phyloP scores from a whole-genome alignment of 495 filamentous ascomycete species.

The Glarea lozoyensis region DNA sequence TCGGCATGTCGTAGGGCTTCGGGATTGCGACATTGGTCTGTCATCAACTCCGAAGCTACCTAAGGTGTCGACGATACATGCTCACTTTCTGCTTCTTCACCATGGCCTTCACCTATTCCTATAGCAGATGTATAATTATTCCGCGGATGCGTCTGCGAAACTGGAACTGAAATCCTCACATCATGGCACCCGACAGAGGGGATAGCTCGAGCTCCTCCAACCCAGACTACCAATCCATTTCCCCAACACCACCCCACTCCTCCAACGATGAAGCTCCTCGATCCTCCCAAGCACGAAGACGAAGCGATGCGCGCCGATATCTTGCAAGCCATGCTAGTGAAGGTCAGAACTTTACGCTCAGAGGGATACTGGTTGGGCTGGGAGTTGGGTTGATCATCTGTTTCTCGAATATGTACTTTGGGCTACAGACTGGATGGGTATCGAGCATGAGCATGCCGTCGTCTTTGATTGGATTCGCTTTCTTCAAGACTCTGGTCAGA shows the following conservation, averaged over 20 bases:
- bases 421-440: constrained; percentile 91
- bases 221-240: constrained; percentile 13
- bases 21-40: no score
- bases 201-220: background rate
- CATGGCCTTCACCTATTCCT: background rate
- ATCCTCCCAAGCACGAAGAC: constrained; percentile 14
- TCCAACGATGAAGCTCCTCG: constrained; percentile 7
- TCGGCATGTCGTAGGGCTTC: no score
- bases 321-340: constrained; percentile 25
- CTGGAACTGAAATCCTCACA: no score
- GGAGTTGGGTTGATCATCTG: constrained; percentile 81
- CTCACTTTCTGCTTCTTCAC: no score
- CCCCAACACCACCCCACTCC: constrained; percentile 5
- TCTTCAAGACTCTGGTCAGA: constrained; percentile 73
- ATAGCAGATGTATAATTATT: no score
- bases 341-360: constrained; percentile 67
- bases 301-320: constrained; percentile 27
- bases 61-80: no score
- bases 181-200: constrained; percentile 32
- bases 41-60: no score
- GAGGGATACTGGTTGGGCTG: constrained; percentile 73
- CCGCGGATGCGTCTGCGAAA: no score
- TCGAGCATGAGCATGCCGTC: constrained; percentile 70
- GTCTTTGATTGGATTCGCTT: constrained; percentile 89
- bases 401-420: constrained; percentile 97